Conservation (phyloP, 2,329 filamentous ascomycete genomes). For the Venturia asperata region DNA sequence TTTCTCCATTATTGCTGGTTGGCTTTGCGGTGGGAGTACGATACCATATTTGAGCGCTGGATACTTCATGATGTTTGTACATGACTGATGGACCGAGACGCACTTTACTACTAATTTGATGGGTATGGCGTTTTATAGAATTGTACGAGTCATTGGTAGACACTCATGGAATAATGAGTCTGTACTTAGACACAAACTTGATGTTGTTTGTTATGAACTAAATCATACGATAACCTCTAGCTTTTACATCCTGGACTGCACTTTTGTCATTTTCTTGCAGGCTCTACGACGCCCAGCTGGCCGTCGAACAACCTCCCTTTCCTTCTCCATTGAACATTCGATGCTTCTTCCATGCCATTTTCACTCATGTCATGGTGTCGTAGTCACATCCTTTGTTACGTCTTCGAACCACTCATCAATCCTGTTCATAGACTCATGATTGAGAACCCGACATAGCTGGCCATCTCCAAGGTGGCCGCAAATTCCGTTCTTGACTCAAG, state of each 20-base stretch:
- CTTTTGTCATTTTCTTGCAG: no score
- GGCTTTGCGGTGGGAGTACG: neutral
- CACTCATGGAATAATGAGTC: neutral
- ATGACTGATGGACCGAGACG: constrained; percentile 6
- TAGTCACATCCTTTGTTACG: neutral
- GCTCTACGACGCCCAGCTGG: neutral
- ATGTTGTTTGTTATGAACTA: neutral
- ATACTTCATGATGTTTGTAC: neutral
- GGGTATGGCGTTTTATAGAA: neutral
- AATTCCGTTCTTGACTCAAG: no score
- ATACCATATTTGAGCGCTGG: constrained; percentile 11
- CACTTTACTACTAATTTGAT: neutral
- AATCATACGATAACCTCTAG: no score
- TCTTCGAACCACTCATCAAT: neutral
- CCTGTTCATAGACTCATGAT: neutral
- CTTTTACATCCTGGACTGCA: no score
- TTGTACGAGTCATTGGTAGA: neutral
- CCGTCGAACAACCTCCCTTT: neutral
- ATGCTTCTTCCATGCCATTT: neutral
- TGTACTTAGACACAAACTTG: neutral
- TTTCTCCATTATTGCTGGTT: neutral
- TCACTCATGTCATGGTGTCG: no score
- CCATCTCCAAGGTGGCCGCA: no score
- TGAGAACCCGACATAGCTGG: neutral
- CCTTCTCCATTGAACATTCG: neutral